Conservation (phyloP, 768 basidiomycete species). For the Suillus ampliporus region DNA sequence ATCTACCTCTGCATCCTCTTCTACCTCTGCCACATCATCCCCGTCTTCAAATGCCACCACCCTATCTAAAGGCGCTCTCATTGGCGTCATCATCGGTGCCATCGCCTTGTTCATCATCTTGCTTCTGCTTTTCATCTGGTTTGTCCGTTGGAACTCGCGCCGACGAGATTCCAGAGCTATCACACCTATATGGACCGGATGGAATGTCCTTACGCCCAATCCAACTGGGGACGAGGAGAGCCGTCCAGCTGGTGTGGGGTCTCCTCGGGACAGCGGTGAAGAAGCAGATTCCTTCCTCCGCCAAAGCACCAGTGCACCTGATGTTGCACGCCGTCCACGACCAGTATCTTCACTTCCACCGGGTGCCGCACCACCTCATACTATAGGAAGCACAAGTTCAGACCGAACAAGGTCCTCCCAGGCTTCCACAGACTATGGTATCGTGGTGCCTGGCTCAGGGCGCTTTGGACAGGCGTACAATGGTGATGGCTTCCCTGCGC, state of each 20-base stretch:
- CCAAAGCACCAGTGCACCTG: slow-evolving; percentile 32
- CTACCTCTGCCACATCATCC: slow-evolving; percentile 27
- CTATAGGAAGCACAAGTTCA: slow-evolving; percentile 47
- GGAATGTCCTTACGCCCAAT: slow-evolving; percentile 44
- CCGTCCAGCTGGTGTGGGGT: slow-evolving; percentile 63
- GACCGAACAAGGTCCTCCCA: slow-evolving; percentile 47
- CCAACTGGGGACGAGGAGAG: slow-evolving; percentile 35
- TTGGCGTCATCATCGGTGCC: slow-evolving; percentile 48
- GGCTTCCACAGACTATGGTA: slow-evolving; percentile 40
- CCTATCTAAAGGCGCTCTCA: slow-evolving; percentile 35
- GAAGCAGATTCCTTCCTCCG: slow-evolving; percentile 70
- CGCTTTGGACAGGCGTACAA: slow-evolving; percentile 39
- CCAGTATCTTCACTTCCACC: slow-evolving; percentile 35
- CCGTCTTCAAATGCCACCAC: slow-evolving; percentile 33
- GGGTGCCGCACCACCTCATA: slow-evolving; percentile 37
- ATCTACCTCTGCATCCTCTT: slow-evolving; percentile 30
- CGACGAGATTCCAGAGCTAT: slow-evolving; percentile 23
- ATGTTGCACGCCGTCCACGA: slow-evolving; percentile 23
- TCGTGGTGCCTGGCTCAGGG: slow-evolving; percentile 37
- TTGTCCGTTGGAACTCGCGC: slow-evolving; percentile 36
- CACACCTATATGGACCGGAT: slow-evolving; percentile 49
- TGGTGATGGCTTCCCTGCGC: slow-evolving; percentile 28
- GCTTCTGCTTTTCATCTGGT: slow-evolving; percentile 49
- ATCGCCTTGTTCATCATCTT: slow-evolving; percentile 65
- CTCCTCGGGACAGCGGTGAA: slow-evolving; percentile 71